Base-by-base conservation (phyloP, 371 early-diverging fungal species). In the Mucor indicus region DNA sequence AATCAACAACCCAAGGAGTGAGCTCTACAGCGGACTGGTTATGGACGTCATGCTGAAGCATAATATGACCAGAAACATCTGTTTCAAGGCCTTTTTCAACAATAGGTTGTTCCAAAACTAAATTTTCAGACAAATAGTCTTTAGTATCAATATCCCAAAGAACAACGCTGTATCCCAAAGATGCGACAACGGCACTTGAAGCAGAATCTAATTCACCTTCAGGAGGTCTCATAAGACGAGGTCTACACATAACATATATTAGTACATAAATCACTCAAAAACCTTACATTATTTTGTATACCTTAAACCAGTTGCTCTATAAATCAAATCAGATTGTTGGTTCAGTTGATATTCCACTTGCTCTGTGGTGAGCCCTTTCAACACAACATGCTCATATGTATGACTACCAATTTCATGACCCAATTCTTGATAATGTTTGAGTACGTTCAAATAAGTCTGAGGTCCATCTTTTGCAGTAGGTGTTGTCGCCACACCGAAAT, bases 81-180 rank as follows among this genome's bases (percentile, higher is more conserved):
- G 50, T 53, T 12, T 51, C 23, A 2, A 50, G 49, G 19, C 64
- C 44, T 5, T 44, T 48, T 8, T 50, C 33, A 33, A 54, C 54
- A 8, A 50, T 45, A 1, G 22, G 4, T 25, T 57, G 20, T 43
- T 69, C 67, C 1, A 35, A 15, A 6, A 23, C 32, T 3, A 73
- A 42, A 38, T 50, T 44, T 25, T 64, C 57, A 1, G 44, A 44
- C 3, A 21, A 16, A 67, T 67, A 81, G 48, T 81, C 81, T 40
- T 66, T 50, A 15, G 72, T 64, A 57, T 81, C 81, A 36, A 76
- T 55, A 49, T 76, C 72, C 81, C 81, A 81, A 44, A 64, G 59
- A 25, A 77, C 64, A 25, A 74, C 65, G 23, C 51, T 61, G 49
- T 73, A 72, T 19, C 75, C 75, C 30, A 77, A 44, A 1, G 61